phyloP scores from a whole-genome alignment of 257 asterid species.

The Capsicum rhomboideum region DNA sequence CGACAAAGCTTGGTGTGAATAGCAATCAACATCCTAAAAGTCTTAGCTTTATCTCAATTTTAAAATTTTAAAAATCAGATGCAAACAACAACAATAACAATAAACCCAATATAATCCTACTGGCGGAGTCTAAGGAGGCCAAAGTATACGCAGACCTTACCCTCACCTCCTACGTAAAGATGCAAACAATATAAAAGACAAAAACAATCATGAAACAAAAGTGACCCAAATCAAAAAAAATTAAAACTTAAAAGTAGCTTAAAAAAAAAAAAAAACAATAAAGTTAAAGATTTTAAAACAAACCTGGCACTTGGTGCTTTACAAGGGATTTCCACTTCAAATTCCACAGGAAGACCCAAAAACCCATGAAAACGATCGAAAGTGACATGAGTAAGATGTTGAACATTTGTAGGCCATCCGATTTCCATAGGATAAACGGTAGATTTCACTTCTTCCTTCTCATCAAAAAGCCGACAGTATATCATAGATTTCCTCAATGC shows the following conservation, averaged over 20 bases:
- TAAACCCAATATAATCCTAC: no score
- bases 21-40: background rate
- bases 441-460: slow-evolving; percentile 45
- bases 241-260: background rate
- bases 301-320: slow-evolving; percentile 99
- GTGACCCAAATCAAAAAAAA: background rate
- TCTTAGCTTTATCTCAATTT: background rate
- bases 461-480: slow-evolving; percentile 43
- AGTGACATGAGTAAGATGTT: slow-evolving; percentile 88
- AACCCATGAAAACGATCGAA: slow-evolving; percentile 90
- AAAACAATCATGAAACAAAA: background rate
- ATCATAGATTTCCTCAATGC: slow-evolving; percentile 86
- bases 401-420: slow-evolving; percentile 94
- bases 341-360: slow-evolving; percentile 90
- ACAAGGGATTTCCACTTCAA: slow-evolving; percentile 76
- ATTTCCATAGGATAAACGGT: slow-evolving; percentile 76
- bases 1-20: background rate
- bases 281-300: background rate
- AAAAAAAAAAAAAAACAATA: background rate
- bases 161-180: no score
- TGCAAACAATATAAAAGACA: background rate
- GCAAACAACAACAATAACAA: background rate
- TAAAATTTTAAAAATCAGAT: background rate
- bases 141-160: no score
- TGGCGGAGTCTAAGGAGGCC: no score